Evolutionary conservation across 352 stramenopile species (phyloP).

Genomic region (Pythium coloratum): DNA sequence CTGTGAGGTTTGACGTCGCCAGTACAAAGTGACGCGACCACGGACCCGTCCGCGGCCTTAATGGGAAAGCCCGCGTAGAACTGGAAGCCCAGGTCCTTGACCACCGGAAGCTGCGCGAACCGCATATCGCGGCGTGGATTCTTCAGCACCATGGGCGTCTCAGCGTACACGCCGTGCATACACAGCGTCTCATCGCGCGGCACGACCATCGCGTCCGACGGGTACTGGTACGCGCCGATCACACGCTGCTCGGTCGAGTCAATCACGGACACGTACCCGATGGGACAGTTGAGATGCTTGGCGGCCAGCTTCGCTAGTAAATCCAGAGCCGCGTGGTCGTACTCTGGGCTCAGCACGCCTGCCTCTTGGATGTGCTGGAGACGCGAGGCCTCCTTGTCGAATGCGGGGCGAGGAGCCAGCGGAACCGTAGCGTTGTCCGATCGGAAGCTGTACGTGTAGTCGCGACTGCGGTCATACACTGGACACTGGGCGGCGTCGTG

Average conservation of each 20-base stretch:
- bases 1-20: conserved; percentile 42
- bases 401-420: conserved; percentile 38
- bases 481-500: conserved; percentile 21
- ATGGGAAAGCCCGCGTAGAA: conserved; percentile 68
- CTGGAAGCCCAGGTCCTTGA: conserved; percentile 45
- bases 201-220: conserved; percentile 27
- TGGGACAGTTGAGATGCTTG: conserved; percentile 42
- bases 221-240: conserved; percentile 45
- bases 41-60: conserved; percentile 36
- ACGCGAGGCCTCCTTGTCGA: conserved; percentile 38
- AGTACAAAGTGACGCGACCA: conserved; percentile 45
- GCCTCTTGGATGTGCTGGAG: conserved; percentile 45
- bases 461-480: conserved; percentile 36
- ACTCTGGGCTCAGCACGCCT: conserved; percentile 36
- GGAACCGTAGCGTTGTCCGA: conserved; percentile 33
- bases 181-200: conserved; percentile 54
- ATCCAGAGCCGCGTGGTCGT: conserved; percentile 47
- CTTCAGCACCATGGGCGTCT: conserved; percentile 63
- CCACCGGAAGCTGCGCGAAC: conserved; percentile 45
- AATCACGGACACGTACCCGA: conserved; percentile 60
- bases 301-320: conserved; percentile 53
- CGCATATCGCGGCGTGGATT: conserved; percentile 57
- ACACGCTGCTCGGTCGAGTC: conserved; percentile 42
- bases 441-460: conserved; percentile 54
- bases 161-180: conserved; percentile 53